A percentile compares a stretch with the other conserved stretches of the same genome.
These are phyloP conservation scores for Colletotrichum sp. DNA, from an alignment of 2,329 filamentous ascomycete genomes.

Conservation along the genomic window DNA sequence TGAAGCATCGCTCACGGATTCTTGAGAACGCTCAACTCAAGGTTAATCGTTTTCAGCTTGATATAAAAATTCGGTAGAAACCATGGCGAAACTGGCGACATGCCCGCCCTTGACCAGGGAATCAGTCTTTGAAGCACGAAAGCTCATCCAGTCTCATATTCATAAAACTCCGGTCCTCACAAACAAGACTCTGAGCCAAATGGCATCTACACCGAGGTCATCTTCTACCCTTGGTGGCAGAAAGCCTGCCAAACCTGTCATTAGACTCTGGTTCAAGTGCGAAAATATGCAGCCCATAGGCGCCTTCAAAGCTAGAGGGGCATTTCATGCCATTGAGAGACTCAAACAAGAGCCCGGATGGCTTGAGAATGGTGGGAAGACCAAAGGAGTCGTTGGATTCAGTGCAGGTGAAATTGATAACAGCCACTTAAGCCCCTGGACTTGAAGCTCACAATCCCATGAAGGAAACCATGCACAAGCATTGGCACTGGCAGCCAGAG, in stretches of 20 bases:
- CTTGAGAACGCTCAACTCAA: not conserved
- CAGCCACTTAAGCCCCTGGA: not conserved
- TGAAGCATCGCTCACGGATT: not conserved
- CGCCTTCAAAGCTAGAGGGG: slow-evolving; percentile 90
- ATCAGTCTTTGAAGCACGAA: slow-evolving; percentile 75
- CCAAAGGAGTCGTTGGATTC: slow-evolving; percentile 84
- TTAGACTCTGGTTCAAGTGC: slow-evolving; percentile 91
- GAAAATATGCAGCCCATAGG: slow-evolving; percentile 92
- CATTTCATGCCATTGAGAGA: slow-evolving; percentile 82
- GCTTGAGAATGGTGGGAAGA: slow-evolving; percentile 61
- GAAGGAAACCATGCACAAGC: slow-evolving; percentile 94
- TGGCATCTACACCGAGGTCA: slow-evolving; percentile 77
- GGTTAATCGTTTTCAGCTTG: not conserved
- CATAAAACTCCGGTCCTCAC: slow-evolving; percentile 86
- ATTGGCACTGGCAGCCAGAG: slow-evolving; percentile 82
- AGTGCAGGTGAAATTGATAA: slow-evolving; percentile 69
- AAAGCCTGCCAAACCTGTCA: slow-evolving; percentile 64
- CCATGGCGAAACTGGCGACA: slow-evolving; percentile 59
- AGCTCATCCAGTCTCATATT: slow-evolving; percentile 75
- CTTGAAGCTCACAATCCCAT: not conserved
- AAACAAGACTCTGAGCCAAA: slow-evolving; percentile 71
- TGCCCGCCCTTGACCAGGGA: slow-evolving; percentile 71
- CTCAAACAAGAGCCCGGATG: slow-evolving; percentile 68
- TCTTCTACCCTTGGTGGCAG: slow-evolving; percentile 54
- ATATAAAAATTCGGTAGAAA: not conserved